Evolutionary conservation across 2,329 filamentous ascomycete species (phyloP), one percentile per base, ranked within the genome.

Genomic region (Claviceps sorghi): DNA sequence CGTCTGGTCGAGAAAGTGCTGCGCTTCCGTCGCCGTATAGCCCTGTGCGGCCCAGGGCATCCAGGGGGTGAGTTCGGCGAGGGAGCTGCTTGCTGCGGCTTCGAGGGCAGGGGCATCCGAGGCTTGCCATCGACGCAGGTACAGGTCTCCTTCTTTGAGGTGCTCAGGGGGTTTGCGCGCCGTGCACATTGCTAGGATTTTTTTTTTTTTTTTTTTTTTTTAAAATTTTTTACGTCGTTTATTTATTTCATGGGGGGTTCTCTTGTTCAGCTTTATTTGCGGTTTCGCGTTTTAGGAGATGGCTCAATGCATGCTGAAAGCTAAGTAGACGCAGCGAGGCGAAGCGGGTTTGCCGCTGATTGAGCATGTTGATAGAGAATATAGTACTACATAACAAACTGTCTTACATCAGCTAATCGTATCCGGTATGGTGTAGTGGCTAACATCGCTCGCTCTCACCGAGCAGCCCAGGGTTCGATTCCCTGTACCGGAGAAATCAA

Each of bases 391-490:
- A 34, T 11, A 13, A 34, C 6, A n/a, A 4, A 38, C 2, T 19
- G 7, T 10, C 11, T 13, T 13, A 10, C 11, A 13, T 13, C 10
- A 43, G 21, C 11, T 9, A 11, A 34, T 34, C 15, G 2, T 0
- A 58, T 65, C 62, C 62, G 62, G 59, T 64, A 64, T 65, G 62
- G 62, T 65, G 62, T 65, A 65, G 62, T 64, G 62, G 62, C 63
- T 64, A 65, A 64, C 63, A 65, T 65, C 61, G 63, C 61, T 65
- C 63, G 62, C 62, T 65, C 63, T 65, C 62, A 65, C 63, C 62
- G 63, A 64, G 62, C 61, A 64, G 63, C 61, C 62, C 63, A 58
- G 62, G 63, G 63, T 65, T 65, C 62, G 62, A 65, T 65, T 64
- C 62, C 62, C 62, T 57, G 62, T 64, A 63, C 59, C 62, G 62